Percentiles rank a stretch among this genome's conserved stretches.
Evolutionary conservation across 352 stramenopile species (phyloP).

Genomic region (Nothophytophthora sp.): DNA sequence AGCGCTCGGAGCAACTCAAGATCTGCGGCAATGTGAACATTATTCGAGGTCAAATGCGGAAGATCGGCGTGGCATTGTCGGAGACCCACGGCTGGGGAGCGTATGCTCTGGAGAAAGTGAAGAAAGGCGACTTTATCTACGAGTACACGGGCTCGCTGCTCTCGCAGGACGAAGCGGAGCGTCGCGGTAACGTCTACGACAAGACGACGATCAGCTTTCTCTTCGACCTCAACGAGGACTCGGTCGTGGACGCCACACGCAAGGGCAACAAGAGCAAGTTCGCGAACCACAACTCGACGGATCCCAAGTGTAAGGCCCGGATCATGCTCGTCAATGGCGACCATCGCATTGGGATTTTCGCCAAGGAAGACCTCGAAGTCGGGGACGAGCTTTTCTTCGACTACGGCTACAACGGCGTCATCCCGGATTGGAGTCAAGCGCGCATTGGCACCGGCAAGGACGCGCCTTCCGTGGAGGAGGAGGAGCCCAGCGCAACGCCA

Average conservation of each 20-base stretch:
- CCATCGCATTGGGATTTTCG: conserved; percentile 92
- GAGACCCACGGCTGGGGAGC: conserved; percentile 71
- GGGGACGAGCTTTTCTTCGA: conserved; percentile 83
- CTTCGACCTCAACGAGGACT: conserved; percentile 93
- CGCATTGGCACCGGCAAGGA: conserved; percentile 46
- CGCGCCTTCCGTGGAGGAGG: conserved; percentile 12
- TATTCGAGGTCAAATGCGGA: conserved; percentile 50
- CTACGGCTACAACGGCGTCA: conserved; percentile 72
- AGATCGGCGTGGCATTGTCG: conserved; percentile 69
- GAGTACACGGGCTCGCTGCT: conserved; percentile 78
- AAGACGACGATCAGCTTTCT: conserved; percentile 81
- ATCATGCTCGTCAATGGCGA: conserved; percentile 90
- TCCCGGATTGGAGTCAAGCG: conserved; percentile 65
- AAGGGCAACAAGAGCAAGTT: conserved; percentile 96
- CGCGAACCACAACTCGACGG: conserved; percentile 75
- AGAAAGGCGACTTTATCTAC: conserved; percentile 70
- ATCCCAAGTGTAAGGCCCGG: too few species aligned
- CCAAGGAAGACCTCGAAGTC: conserved; percentile 83
- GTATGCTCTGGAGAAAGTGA: conserved; percentile 63
- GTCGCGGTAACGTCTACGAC: conserved; percentile 84
- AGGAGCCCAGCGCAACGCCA: conserved; percentile 3
- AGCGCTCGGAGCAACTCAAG: conserved; percentile 26
- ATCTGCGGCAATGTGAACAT: conserved; percentile 74
- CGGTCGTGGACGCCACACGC: conserved; percentile 90
- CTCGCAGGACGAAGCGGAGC: conserved; percentile 75